Evolutionary conservation across 2,329 filamentous ascomycete genomes (phyloP).

Genomic region (Colletotrichum eleusines): DNA sequence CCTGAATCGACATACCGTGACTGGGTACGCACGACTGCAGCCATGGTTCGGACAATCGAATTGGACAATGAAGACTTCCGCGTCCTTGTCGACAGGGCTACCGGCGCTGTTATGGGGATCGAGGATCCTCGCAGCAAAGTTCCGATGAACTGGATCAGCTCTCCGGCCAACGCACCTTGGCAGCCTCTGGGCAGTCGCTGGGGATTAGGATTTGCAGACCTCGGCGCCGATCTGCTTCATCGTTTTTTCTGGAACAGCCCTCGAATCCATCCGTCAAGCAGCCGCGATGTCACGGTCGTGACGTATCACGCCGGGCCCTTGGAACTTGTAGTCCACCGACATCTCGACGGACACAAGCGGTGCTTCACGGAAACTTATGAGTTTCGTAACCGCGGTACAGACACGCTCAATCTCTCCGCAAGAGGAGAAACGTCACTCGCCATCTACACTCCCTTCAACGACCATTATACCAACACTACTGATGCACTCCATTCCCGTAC

Average conservation of each 20-base stretch:
- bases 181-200: constrained; percentile 39
- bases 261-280: constrained; percentile 12
- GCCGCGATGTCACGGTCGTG: not conserved
- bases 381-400: constrained; percentile 28
- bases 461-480: constrained; percentile 39
- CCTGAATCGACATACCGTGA: not conserved
- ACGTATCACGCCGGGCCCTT: constrained; percentile 18
- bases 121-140: constrained; percentile 5
- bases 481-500: constrained; percentile 23
- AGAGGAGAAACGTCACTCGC: constrained; percentile 27
- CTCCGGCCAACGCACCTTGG: constrained; percentile 38
- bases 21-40: not conserved
- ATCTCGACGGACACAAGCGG: constrained; percentile 1
- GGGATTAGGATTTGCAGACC: constrained; percentile 36
- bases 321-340: constrained; percentile 27
- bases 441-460: constrained; percentile 40
- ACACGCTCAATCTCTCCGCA: constrained; percentile 15
- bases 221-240: constrained; percentile 25
- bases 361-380: constrained; percentile 34
- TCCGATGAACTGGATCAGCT: constrained; percentile 39
- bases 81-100: constrained; percentile 28
- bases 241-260: constrained; percentile 35
- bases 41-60: constrained; percentile 31
- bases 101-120: constrained; percentile 31
- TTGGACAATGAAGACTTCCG: constrained; percentile 28